Conservation (phyloP, 2,329 filamentous ascomycete species). For the Penicillium sp. region DNA sequence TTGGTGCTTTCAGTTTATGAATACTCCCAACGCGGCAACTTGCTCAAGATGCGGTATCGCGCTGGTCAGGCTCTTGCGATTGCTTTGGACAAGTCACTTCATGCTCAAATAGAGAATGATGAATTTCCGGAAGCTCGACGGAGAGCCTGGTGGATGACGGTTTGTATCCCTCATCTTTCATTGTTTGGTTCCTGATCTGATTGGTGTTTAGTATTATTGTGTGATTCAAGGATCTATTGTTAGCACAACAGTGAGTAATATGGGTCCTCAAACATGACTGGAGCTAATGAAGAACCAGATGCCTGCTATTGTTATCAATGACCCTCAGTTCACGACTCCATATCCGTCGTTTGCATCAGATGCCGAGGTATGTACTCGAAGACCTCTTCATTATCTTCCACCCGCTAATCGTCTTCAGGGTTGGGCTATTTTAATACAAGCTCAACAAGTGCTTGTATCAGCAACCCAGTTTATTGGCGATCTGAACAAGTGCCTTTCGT, state of each 20-base stretch:
- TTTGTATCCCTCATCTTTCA: slow-evolving; percentile 19
- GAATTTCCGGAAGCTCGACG: slow-evolving; percentile 41
- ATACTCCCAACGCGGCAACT: slow-evolving; percentile 46
- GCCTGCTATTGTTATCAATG: slow-evolving; percentile 44
- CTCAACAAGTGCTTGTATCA: slow-evolving; percentile 43
- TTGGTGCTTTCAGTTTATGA: slow-evolving; percentile 46
- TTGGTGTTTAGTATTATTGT: slow-evolving; percentile 39
- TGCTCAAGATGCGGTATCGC: slow-evolving; percentile 47
- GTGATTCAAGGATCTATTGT: slow-evolving; percentile 46
- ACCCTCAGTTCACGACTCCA: slow-evolving; percentile 43
- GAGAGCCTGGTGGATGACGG: slow-evolving; percentile 50
- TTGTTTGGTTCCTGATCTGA: neutral
- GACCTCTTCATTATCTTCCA: neutral
- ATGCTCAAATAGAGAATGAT: slow-evolving; percentile 35
- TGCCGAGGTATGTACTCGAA: slow-evolving; percentile 34
- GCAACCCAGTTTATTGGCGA: slow-evolving; percentile 43
- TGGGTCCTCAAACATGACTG: neutral
- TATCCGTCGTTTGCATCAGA: slow-evolving; percentile 42
- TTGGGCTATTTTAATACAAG: slow-evolving; percentile 44
- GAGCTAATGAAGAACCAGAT: slow-evolving; percentile 29
- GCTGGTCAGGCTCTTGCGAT: slow-evolving; percentile 44
- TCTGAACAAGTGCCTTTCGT: slow-evolving; percentile 38
- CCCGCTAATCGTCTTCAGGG: slow-evolving; percentile 31
- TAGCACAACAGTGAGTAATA: slow-evolving; percentile 39
- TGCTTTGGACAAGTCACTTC: slow-evolving; percentile 44